These are phyloP conservation scores for Phytophthora agathidicida DNA, from an alignment of 352 stramenopile species.

Conservation along the genomic window DNA sequence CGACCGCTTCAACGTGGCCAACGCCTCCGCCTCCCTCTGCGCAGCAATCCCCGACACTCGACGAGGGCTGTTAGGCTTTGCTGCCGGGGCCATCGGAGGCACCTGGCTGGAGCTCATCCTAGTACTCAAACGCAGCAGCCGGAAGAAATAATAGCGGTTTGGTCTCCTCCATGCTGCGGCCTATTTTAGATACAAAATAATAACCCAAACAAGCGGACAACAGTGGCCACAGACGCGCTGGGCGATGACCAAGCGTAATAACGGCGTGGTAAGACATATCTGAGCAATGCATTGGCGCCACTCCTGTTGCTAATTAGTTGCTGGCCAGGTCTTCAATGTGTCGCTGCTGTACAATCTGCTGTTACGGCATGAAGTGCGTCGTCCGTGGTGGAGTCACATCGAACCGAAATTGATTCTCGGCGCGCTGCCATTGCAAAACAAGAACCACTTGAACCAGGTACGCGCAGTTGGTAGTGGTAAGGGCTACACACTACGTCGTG, in stretches of 20 bases:
- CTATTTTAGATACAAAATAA: too few relatives aligned
- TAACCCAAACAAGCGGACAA: not conserved
- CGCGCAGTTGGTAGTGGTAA: not conserved
- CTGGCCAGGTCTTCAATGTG: conserved; percentile 68
- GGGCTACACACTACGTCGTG: too few relatives aligned
- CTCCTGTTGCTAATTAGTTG: not conserved
- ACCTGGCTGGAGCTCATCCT: conserved; percentile 5
- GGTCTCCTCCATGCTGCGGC: not conserved
- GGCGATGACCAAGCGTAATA: conserved; percentile 25
- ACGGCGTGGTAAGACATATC: conserved; percentile 28
- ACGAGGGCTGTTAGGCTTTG: conserved; percentile 2
- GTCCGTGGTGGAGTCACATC: conserved; percentile 80
- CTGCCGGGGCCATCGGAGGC: not conserved
- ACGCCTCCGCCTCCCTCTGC: conserved; percentile 11
- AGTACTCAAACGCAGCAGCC: too few relatives aligned
- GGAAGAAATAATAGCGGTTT: too few relatives aligned
- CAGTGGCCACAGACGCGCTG: not conserved
- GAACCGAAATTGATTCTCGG: conserved; percentile 70
- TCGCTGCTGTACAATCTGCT: conserved; percentile 81
- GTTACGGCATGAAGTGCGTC: conserved; percentile 44
- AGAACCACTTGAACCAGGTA: conserved; percentile 56
- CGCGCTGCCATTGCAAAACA: conserved; percentile 64
- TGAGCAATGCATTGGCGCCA: not conserved
- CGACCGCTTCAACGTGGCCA: conserved; percentile 35
- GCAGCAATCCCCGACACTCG: not conserved